Conservation (phyloP, 306 rosid species). For the Senna tora region DNA sequence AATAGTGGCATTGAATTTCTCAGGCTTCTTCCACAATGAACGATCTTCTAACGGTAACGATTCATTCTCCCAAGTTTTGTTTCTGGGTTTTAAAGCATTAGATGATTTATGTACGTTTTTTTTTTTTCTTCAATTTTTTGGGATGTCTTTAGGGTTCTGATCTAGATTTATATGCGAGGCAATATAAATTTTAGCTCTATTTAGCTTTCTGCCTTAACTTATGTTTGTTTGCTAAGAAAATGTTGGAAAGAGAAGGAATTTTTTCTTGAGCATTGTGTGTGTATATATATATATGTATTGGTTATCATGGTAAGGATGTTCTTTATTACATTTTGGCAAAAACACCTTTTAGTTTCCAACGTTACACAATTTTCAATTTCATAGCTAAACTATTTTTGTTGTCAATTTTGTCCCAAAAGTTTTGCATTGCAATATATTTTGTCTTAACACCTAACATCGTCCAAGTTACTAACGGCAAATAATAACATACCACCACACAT, state of each 20-base stretch:
- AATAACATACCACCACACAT: too few relatives aligned
- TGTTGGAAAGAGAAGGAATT: constrained; percentile 7
- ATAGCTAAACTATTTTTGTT: too few relatives aligned
- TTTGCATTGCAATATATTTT: too few relatives aligned
- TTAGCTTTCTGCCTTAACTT: not conserved
- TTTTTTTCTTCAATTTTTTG: not conserved
- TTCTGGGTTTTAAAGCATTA: not conserved
- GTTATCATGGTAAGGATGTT: too few relatives aligned
- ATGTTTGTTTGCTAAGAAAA: constrained; percentile 35
- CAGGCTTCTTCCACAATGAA: constrained; percentile 66
- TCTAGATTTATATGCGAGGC: constrained; percentile 26
- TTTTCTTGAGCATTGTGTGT: not conserved
- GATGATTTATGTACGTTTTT: not conserved
- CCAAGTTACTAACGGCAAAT: too few relatives aligned
- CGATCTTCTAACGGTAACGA: constrained; percentile 81
- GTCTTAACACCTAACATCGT: too few relatives aligned
- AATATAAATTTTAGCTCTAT: constrained; percentile 15
- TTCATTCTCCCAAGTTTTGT: constrained; percentile 1
- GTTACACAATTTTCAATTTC: too few relatives aligned
- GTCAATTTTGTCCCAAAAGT: too few relatives aligned
- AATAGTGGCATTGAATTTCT: constrained; percentile 25
- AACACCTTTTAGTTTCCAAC: too few relatives aligned
- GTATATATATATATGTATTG: too few relatives aligned
- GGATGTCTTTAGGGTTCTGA: constrained; percentile 37
- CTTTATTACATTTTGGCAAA: too few relatives aligned